Conservation (phyloP, 23 red algal genomes). For the Chondrus crispus region DNA sequence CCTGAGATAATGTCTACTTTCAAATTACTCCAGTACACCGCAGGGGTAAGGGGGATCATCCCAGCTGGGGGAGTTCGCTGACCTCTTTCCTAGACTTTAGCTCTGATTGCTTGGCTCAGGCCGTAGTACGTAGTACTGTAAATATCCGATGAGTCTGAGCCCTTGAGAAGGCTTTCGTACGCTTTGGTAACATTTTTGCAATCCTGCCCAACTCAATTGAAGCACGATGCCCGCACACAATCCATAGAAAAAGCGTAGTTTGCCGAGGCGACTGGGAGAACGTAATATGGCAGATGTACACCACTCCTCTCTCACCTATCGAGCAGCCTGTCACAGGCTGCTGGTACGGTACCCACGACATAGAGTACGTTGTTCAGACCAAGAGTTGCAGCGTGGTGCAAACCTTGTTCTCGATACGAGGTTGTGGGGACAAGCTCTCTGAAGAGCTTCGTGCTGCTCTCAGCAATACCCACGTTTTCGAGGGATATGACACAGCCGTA, state of each 20-base stretch:
- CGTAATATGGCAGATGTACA: neutral
- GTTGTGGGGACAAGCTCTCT: neutral
- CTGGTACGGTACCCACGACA: too few species aligned
- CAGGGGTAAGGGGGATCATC: neutral
- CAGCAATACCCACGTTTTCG: neutral
- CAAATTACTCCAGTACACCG: neutral
- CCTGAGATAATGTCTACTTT: neutral
- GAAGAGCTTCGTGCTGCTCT: neutral
- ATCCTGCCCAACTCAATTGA: neutral
- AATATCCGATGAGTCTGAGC: neutral
- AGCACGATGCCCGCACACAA: neutral
- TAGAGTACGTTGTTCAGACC: neutral
- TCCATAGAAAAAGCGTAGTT: neutral
- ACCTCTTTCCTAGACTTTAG: neutral
- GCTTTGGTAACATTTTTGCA: neutral
- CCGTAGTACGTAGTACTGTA: neutral
- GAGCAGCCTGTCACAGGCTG: neutral
- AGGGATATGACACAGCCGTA: neutral
- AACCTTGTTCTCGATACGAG: neutral
- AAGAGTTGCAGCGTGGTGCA: neutral
- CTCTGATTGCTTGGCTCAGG: neutral
- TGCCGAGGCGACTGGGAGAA: neutral
- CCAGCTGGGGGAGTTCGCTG: neutral
- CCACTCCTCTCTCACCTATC: neutral
- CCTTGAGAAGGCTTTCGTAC: slow-evolving; percentile 7